Percentiles rank a stretch among this genome's conserved stretches.
phyloP scores from a whole-genome alignment of 139 green algal genomes.

The Tetraselmis striata region DNA sequence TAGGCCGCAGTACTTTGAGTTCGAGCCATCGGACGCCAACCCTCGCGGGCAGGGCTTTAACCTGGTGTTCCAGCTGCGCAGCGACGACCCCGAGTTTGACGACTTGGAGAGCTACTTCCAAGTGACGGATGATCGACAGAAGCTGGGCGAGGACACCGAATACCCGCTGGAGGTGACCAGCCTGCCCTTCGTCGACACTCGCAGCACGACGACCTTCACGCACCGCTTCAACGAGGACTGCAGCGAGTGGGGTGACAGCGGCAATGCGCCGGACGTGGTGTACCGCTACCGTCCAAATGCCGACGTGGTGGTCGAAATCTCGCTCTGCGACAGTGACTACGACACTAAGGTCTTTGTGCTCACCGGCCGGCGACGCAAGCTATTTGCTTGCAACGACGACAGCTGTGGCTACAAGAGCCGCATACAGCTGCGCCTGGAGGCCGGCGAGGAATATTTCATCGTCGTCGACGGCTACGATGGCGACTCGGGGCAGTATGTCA shows the following conservation, averaged over 20 bases:
- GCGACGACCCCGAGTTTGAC: background rate
- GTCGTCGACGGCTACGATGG: slow-evolving; percentile 32
- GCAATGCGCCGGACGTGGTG: background rate
- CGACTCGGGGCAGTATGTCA: slow-evolving; percentile 24
- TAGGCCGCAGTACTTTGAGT: background rate
- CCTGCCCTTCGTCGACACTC: background rate
- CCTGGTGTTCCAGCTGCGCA: background rate
- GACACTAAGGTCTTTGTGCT: slow-evolving; percentile 44
- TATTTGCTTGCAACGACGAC: slow-evolving; percentile 33
- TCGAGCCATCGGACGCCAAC: background rate
- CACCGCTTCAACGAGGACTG: background rate
- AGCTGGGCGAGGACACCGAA: background rate
- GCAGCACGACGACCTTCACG: background rate
- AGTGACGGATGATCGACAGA: background rate
- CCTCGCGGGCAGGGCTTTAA: background rate
- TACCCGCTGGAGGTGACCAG: background rate
- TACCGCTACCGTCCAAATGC: background rate
- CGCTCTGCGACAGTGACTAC: slow-evolving; percentile 42
- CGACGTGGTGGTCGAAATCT: slow-evolving; percentile 19
- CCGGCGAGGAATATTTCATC: slow-evolving; percentile 32
- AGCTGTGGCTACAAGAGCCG: slow-evolving; percentile 22
- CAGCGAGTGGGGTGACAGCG: background rate
- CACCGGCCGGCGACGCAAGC: background rate
- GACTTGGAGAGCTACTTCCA: background rate
- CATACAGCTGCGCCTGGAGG: slow-evolving; percentile 17